Conservation (phyloP, 2,329 filamentous ascomycete genomes). For the Cercospora zeae-maydis region DNA sequence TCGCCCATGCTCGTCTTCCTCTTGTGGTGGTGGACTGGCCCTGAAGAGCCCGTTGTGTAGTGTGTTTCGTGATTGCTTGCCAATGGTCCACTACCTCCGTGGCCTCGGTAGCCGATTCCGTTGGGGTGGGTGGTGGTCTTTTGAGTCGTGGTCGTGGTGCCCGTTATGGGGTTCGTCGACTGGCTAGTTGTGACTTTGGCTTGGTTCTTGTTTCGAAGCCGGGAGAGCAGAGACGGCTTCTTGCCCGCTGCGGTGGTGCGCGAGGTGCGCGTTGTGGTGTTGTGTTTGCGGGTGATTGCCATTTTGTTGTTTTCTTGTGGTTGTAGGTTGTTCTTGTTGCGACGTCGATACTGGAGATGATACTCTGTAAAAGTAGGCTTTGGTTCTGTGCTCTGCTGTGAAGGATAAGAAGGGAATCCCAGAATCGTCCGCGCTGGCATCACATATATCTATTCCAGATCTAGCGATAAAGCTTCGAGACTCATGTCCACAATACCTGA, state of each 20-base stretch:
- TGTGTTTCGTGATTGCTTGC: conserved; percentile 26
- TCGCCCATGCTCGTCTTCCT: conserved; percentile 66
- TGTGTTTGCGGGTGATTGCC: conserved; percentile 8
- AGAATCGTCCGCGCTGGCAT: conserved; percentile 2
- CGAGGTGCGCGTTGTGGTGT: conserved; percentile 13
- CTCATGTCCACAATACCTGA: conserved; percentile 3
- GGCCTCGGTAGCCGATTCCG: conserved; percentile 26
- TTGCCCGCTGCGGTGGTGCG: conserved; percentile 35
- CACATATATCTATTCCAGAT: conserved; percentile 2
- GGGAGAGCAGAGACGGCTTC: conserved; percentile 53
- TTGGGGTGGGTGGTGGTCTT: conserved; percentile 34
- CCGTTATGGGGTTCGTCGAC: conserved; percentile 42
- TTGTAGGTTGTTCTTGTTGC: background rate
- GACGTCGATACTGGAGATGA: background rate
- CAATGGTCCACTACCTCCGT: conserved; percentile 27
- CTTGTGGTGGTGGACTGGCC: conserved; percentile 58
- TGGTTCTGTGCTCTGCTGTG: background rate
- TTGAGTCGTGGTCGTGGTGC: conserved; percentile 39
- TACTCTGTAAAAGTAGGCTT: conserved; percentile 4
- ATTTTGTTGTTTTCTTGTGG: background rate
- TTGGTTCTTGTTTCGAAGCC: conserved; percentile 47
- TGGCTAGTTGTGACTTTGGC: conserved; percentile 43
- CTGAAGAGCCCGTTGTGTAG: conserved; percentile 34
- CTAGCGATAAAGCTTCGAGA: background rate
- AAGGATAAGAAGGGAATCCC: conserved; percentile 5